Evolutionary conservation across 192 early-diverging fungal genomes (phyloP), one percentile per base, ranked within the genome.

Genomic region (Coemansia sp.): DNA sequence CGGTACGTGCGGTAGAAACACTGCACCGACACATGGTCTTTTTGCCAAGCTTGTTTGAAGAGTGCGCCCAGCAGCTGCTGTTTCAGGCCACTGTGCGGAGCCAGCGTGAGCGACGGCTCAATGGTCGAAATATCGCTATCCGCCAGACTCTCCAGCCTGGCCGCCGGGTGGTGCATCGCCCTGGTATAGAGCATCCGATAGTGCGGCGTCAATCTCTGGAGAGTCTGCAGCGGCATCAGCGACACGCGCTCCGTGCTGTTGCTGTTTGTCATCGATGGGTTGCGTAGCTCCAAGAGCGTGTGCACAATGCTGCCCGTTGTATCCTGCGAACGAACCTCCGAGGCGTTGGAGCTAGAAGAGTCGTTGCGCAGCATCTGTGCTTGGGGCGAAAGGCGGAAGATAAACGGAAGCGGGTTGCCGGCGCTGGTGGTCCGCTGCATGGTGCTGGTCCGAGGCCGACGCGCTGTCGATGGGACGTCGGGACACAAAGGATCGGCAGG

Each of bases 51-150:
- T 1, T 67, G 81, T 53, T 67, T 36, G 59, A 78, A 83, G 59
- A 83, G 39, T 5, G 81, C 72, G 11, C 63, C 81, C 37, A 83
- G 70, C 37, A 83, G 64, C 8, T 70, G 75, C 43, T 83, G 81
- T 61, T 78, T 83, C 51, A 83, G 73, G 1, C 75, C 81, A 45
- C 75, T 67, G 57, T 78, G 66, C n/a, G 81, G 81, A 1, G 75
- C 73, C 7, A 65, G 57, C 2, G 73, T 67, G 37, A 83, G 72
- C 38, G 81, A 83, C 14, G 75, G 73, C 54, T 83, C 81, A 5
- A 75, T 63, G 12, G 60, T 18, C 35, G 70, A 28, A 1, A 74
- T 52, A 18, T 78, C 75, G 51, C 63, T 64, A 17, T 83, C 81
- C 4, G 69, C 69, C 53, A 83, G 45, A 9, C 32, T 52, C 48